These are phyloP conservation scores for Wallemia ichthyophaga DNA, from an alignment of 1,284 basidiomycete genomes.

Conservation along the genomic window DNA sequence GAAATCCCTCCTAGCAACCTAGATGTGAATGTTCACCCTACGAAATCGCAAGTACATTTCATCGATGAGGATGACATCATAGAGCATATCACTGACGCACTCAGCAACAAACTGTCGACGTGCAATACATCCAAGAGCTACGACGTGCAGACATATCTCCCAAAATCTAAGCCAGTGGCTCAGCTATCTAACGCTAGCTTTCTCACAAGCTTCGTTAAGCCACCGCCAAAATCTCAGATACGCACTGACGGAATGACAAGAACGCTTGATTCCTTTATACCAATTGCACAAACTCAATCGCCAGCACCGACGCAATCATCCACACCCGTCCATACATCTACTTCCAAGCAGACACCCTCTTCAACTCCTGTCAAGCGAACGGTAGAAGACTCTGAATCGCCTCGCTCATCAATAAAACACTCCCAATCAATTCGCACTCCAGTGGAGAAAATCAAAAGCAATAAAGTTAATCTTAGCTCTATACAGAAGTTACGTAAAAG, in stretches of 20 bases:
- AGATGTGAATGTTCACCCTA: conserved; percentile 95
- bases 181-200: neutral
- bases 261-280: neutral
- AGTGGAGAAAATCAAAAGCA: neutral
- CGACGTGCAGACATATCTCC: neutral
- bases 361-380: neutral
- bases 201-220: neutral
- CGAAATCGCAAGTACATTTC: conserved; percentile 73
- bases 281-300: neutral
- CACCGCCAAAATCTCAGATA: neutral
- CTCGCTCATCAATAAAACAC: too few relatives aligned
- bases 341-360: too few relatives aligned
- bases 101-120: conserved; percentile 36
- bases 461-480: neutral
- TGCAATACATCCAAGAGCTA: conserved; percentile 27
- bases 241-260: neutral
- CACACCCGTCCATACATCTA: too few relatives aligned
- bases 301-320: neutral
- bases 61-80: conserved; percentile 71
- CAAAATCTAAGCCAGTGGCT: neutral
- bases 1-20: conserved; percentile 59
- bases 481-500: neutral
- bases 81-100: conserved; percentile 38
- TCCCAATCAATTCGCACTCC: neutral
- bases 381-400: neutral